Evolutionary conservation across 2,329 filamentous ascomycete genomes (phyloP), one percentile per base, ranked within the genome.

Genomic region (Salinomyces thailandicus): DNA sequence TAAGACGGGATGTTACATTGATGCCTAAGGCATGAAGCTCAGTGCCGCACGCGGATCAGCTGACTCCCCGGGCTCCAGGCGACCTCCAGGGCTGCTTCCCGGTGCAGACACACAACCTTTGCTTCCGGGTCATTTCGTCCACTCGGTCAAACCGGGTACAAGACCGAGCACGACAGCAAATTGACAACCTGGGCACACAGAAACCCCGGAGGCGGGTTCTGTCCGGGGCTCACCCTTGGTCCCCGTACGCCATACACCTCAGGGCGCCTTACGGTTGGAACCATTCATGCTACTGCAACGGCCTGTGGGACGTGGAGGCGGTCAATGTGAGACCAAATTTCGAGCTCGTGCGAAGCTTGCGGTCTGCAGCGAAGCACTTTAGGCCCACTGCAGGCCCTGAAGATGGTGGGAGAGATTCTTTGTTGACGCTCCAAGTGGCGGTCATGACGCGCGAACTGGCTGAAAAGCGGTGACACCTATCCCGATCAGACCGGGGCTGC

Each of bases 391-490:
- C 18, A 19, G 31, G 15, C 31, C 15, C 13, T 22, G 31, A 33
- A 19, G 15, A 12, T 22, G 9, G 12, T 22, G 11, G 11, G 12
- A 33, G 15, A 20, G n/a, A 14, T 35, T 39, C 37, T 39, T 39
- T 39, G 37, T 39, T 20, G 18, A 29, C 4, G 14, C 22, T 12
- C 14, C 13, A 20, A 15, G 12, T 22, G n/a, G 15, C 30, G 18
- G 9, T 20, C 18, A 11, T 18, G 8, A 16, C 6, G 15, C 15
- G 27, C 12, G 13, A 27, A 19, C 9, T 27, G 8, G 28, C 15
- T 14, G 32, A 36, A 36, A 11, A 41, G 38, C 38, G 38, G 38
- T 41, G 38, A 41, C 38, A 14, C 16, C 35, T n/a, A n/a, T n/a
- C n/a, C n/a, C n/a, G n/a, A n/a, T n/a, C n/a, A n/a, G n/a, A n/a